Percentiles rank a stretch among this genome's conserved stretches.
phyloP scores from a whole-genome alignment of 106 monocot genomes.

The Dioscorea alata region DNA sequence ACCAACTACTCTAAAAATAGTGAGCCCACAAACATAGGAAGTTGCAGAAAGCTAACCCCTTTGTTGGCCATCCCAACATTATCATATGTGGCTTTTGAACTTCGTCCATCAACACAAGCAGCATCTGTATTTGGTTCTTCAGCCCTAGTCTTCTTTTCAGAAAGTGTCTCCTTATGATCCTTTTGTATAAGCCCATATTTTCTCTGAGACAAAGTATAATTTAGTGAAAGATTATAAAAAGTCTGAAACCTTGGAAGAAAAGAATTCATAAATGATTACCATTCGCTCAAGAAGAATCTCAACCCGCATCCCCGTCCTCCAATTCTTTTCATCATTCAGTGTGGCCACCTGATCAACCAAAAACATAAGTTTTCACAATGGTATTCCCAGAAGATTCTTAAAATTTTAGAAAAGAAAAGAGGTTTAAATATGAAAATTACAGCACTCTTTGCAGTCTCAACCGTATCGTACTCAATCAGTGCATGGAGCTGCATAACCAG shows the following conservation, averaged over 20 bases:
- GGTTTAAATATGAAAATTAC: slow-evolving; percentile 30
- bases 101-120: slow-evolving; percentile 1
- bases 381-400: neutral
- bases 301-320: slow-evolving; percentile 83
- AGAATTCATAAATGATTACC: neutral
- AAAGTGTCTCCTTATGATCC: slow-evolving; percentile 13
- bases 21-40: no score
- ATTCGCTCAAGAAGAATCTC: slow-evolving; percentile 34
- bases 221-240: neutral
- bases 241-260: neutral
- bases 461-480: slow-evolving; percentile 67
- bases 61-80: slow-evolving; percentile 23
- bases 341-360: slow-evolving; percentile 31
- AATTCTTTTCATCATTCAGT: slow-evolving; percentile 75
- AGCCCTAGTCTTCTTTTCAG: slow-evolving; percentile 16
- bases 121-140: slow-evolving; percentile 3
- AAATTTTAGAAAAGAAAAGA: neutral
- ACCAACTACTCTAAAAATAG: no score
- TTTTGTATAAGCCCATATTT: slow-evolving; percentile 30
- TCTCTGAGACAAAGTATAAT: slow-evolving; percentile 13
- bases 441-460: slow-evolving; percentile 68
- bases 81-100: slow-evolving; percentile 9
- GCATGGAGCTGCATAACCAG: slow-evolving; percentile 58
- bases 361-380: neutral
- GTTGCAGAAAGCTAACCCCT: slow-evolving; percentile 14